A percentile compares a stretch with the other conserved stretches of the same genome.
These are phyloP conservation scores for Halophytophthora polymorphica DNA, from an alignment of 352 stramenopile species.

Conservation along the genomic window DNA sequence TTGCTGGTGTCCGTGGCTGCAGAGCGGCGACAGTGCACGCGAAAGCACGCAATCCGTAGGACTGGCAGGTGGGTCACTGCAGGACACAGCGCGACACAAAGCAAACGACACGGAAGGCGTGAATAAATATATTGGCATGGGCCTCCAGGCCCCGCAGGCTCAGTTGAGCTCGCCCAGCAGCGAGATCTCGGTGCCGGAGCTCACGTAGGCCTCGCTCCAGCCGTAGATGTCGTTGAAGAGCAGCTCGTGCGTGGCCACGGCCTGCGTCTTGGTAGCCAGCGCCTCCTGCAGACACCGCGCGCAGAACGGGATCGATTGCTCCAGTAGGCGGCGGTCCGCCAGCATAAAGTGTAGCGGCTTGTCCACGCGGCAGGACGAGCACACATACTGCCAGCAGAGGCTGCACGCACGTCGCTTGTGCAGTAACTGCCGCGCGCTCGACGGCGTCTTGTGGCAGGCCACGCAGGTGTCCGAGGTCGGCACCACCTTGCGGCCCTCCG, in stretches of 20 bases:
- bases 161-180: slow-evolving; percentile 23
- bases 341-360: slow-evolving; percentile 25
- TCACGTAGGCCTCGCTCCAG: slow-evolving; percentile 19
- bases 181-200: slow-evolving; percentile 25
- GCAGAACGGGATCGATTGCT: slow-evolving; percentile 22
- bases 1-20: too few relatives aligned
- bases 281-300: slow-evolving; percentile 15
- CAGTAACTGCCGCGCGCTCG: slow-evolving; percentile 9
- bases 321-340: slow-evolving; percentile 19
- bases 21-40: too few relatives aligned
- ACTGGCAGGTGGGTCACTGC: too few relatives aligned
- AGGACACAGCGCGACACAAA: slow-evolving; percentile 2
- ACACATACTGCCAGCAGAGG: slow-evolving; percentile 19
- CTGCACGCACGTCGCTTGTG: slow-evolving; percentile 19
- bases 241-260: slow-evolving; percentile 16
- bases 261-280: slow-evolving; percentile 11
- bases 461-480: slow-evolving; percentile 8
- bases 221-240: slow-evolving; percentile 26
- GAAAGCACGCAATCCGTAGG: too few relatives aligned
- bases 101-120: neutral
- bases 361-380: slow-evolving; percentile 19
- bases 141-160: neutral
- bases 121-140: slow-evolving; percentile 6
- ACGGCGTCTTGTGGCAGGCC: slow-evolving; percentile 23
- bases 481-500: slow-evolving; percentile 11